These are phyloP conservation scores for Chalciporus sp. DNA, from an alignment of 1,284 basidiomycete genomes.

Conservation along the genomic window DNA sequence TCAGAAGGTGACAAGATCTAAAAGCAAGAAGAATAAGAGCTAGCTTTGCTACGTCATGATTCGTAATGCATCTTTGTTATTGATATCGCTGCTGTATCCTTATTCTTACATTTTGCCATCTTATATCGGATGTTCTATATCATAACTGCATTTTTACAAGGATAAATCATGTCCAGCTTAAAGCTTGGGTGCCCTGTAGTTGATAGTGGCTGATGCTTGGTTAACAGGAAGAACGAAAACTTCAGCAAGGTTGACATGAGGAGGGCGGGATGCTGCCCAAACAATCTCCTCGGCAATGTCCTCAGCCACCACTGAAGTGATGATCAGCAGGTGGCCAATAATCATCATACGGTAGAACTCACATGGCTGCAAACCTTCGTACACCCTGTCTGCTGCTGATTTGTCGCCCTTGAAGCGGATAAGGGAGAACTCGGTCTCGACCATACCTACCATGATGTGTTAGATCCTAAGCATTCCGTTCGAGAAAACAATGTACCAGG, in stretches of 20 bases:
- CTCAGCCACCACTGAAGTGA: slow-evolving; percentile 63
- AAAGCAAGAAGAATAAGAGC: slow-evolving; percentile 43
- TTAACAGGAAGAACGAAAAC: slow-evolving; percentile 79
- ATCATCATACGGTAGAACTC: slow-evolving; percentile 32
- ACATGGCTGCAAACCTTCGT: slow-evolving; percentile 83
- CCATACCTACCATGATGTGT: slow-evolving; percentile 62
- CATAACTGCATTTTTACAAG: slow-evolving; percentile 1
- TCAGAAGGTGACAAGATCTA: slow-evolving; percentile 53
- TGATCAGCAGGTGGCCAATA: slow-evolving; percentile 19
- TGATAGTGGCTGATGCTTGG: slow-evolving; percentile 70
- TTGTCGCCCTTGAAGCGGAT: slow-evolving; percentile 87
- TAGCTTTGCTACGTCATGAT: slow-evolving; percentile 15
- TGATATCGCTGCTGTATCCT: slow-evolving; percentile 37
- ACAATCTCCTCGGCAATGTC: slow-evolving; percentile 98
- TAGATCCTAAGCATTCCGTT: slow-evolving; percentile 1
- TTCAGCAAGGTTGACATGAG: slow-evolving; percentile 86
- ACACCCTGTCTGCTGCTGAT: slow-evolving; percentile 83
- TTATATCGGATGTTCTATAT: slow-evolving; percentile 3
- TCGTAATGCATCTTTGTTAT: slow-evolving; percentile 19
- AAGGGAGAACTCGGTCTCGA: slow-evolving; percentile 91
- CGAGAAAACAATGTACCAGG: slow-evolving; percentile 57
- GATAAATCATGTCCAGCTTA: slow-evolving; percentile 1
- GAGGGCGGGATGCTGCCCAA: slow-evolving; percentile 87
- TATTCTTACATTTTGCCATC: slow-evolving; percentile 22
- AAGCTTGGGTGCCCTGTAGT: slow-evolving; percentile 24